Conservation (phyloP, 2,329 filamentous ascomycete genomes). For the Cladosporium sp. region DNA sequence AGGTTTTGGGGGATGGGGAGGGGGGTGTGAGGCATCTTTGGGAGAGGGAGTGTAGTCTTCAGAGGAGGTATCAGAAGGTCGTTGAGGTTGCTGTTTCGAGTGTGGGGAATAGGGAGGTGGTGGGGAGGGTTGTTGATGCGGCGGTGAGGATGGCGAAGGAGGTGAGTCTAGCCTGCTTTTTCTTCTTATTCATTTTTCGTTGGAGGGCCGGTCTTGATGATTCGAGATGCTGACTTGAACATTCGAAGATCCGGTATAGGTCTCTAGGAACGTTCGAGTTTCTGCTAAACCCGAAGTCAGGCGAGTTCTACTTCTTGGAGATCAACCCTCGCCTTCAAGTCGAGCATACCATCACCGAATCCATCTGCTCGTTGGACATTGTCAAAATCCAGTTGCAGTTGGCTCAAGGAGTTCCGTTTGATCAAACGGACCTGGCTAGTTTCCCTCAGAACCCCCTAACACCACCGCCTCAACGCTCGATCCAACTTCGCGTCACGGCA, state of each 20-base stretch:
- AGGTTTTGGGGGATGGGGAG: conserved; percentile 54
- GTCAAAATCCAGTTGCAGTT: conserved; percentile 52
- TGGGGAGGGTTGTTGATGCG: conserved; percentile 49
- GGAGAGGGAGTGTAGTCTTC: conserved; percentile 58
- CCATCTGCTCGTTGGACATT: conserved; percentile 50
- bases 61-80: conserved; percentile 57
- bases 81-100: conserved; percentile 56
- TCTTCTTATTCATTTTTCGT: neutral
- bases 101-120: conserved; percentile 41
- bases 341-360: conserved; percentile 58
- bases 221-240: neutral
- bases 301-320: conserved; percentile 56
- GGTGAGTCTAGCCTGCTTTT: conserved; percentile 30
- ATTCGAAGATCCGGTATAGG: conserved; percentile 47
- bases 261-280: conserved; percentile 64
- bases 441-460: conserved; percentile 33
- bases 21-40: conserved; percentile 52
- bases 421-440: conserved; percentile 19
- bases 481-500: conserved; percentile 55
- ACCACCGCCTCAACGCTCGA: conserved; percentile 42
- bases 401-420: conserved; percentile 41
- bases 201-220: neutral
- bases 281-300: conserved; percentile 47
- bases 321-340: conserved; percentile 59
- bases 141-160: conserved; percentile 49